A percentile compares a stretch with the other conserved stretches of the same genome.
These are phyloP conservation scores for Sordariomycetes sp. DNA, from an alignment of 2,329 filamentous ascomycete genomes.

Conservation along the genomic window DNA sequence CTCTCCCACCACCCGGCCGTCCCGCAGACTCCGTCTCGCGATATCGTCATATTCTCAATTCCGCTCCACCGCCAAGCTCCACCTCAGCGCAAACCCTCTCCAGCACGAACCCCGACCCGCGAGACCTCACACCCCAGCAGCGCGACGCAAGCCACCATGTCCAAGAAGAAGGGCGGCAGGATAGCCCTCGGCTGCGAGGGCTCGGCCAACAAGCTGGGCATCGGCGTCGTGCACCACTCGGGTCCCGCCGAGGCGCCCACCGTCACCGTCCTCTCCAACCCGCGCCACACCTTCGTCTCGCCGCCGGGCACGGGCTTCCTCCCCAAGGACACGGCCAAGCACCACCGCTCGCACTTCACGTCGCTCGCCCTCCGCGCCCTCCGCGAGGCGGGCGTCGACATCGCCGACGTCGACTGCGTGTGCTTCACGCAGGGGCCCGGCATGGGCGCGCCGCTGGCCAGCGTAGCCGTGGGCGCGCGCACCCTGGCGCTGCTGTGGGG, in stretches of 20 bases:
- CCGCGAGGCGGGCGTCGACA: conserved; percentile 49
- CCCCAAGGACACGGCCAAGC: conserved; percentile 88
- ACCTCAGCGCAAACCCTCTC: neutral
- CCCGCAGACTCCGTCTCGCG: neutral
- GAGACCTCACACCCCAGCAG: neutral
- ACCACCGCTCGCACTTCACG: conserved; percentile 82
- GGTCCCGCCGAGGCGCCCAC: conserved; percentile 40
- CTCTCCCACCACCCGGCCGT: neutral
- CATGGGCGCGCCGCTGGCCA: conserved; percentile 88
- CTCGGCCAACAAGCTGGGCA: conserved; percentile 94
- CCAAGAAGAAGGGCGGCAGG: conserved; percentile 24
- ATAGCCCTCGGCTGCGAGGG: conserved; percentile 64
- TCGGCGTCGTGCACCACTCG: conserved; percentile 81
- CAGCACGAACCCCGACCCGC: neutral
- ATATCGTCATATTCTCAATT: neutral
- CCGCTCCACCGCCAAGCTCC: neutral
- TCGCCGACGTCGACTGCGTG: conserved; percentile 72
- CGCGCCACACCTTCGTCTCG: conserved; percentile 86
- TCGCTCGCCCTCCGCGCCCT: conserved; percentile 72
- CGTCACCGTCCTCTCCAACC: conserved; percentile 67
- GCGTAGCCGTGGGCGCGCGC: conserved; percentile 76
- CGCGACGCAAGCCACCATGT: conserved; percentile 10
- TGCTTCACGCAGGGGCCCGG: conserved; percentile 94
- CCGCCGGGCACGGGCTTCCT: conserved; percentile 91
- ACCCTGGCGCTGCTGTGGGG: conserved; percentile 76